Percentiles rank a stretch among this genome's conserved stretches.
phyloP scores from a whole-genome alignment of 2,329 filamentous ascomycete species.

The Colletotrichum theobromicola region DNA sequence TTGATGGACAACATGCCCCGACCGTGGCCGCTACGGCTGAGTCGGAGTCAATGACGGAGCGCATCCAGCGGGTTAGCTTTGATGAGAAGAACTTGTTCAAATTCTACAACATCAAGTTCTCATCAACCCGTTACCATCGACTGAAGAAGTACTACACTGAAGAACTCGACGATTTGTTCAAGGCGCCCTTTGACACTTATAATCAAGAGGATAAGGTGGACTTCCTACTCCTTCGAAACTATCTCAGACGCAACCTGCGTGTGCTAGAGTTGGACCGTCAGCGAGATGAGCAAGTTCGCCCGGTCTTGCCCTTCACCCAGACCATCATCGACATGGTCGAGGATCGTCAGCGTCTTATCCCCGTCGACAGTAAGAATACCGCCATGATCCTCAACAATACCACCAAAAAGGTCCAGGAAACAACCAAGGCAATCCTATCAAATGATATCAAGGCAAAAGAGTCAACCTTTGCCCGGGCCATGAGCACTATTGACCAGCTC shows the following conservation, averaged over 20 bases:
- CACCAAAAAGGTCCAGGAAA: conserved; percentile 33
- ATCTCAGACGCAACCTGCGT: conserved; percentile 37
- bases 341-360: conserved; percentile 47
- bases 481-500: conserved; percentile 46
- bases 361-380: conserved; percentile 45
- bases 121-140: conserved; percentile 40
- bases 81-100: conserved; percentile 52
- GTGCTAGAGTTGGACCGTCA: conserved; percentile 28
- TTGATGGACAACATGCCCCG: not conserved
- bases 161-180: conserved; percentile 39
- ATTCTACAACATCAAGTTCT: conserved; percentile 56
- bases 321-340: conserved; percentile 51
- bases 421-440: conserved; percentile 37
- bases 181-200: conserved; percentile 30
- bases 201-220: conserved; percentile 52
- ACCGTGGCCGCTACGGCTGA: not conserved
- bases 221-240: conserved; percentile 54
- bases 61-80: conserved; percentile 45
- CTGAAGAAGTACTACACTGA: conserved; percentile 45
- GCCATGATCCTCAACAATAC: conserved; percentile 46
- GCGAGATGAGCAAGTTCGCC: conserved; percentile 40
- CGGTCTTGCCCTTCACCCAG: conserved; percentile 49
- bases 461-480: conserved; percentile 23
- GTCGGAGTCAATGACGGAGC: conserved; percentile 41
- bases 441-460: conserved; percentile 29